Evolutionary conservation across 192 early-diverging fungal species (phyloP), one percentile per base, ranked within the genome.

Genomic region (Paraglomus brasilianum): DNA sequence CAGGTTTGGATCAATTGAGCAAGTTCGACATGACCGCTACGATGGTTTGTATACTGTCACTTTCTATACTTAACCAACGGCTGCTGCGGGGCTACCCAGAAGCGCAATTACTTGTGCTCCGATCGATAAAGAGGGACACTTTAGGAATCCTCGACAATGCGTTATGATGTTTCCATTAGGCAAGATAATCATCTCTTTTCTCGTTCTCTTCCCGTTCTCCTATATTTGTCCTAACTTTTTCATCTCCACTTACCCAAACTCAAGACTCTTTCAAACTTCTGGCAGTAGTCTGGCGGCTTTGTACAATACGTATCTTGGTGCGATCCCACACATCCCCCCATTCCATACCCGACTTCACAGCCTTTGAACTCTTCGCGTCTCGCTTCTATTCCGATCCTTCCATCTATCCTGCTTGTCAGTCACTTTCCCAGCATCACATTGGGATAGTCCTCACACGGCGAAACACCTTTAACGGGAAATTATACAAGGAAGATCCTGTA

Each of bases 251-350:
- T 46, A 73, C 2, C 24, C 10, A 43, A 22, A 19, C 48, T 38
- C 73, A 65, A 87, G 55, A 76, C 81, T 7, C 60, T 89, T 17
- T 72, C 66, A 40, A 89, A 89, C 68, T 90, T 81, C 74, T 90
- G 88, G 88, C 86, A 88, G 8, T 90, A 88, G 88, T 85, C 83
- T 72, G 88, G 88, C 41, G 86, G 86, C 9, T 78, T 78, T 30
- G 71, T 82, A 0, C 88, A 90, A 74, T 83, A 86, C 60, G 83
- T 89, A 14, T 73, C 75, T 71, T 90, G 88, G 88, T 77, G 78
- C 2, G 80, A 81, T 3, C 59, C 75, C 17, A 73, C 76, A 0
- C 30, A 30, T 30, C 50, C 58, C 11, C 19, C 56, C 30, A 86
- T 89, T 47, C 88, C 88, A 36, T 89, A 88, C 57, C 87, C 85